Evolutionary conservation across 306 rosid species (phyloP), one percentile per base, ranked within the genome.

Genomic region (Luffa aegyptiaca): DNA sequence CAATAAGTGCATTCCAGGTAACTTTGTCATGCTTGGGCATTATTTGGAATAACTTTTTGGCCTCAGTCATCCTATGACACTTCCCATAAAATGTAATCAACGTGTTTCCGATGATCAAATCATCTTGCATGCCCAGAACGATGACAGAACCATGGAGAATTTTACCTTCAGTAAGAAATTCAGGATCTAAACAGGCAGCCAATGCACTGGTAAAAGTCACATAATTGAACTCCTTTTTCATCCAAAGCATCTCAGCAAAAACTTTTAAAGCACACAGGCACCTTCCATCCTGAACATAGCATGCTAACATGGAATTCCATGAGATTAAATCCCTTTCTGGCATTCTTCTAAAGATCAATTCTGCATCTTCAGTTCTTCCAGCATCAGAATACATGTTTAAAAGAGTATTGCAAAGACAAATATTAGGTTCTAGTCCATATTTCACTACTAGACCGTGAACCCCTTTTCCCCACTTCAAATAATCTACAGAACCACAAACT

Each of bases 241-340:
- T 79, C 84, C 58, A 76, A 45, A 87, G 88, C 92, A 95, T 90
- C 83, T 87, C 82, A 76, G 88, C 53, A 46, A 95, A 88, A 84
- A 88, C 81, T 70, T 77, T 80, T 13, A 92, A n/a, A 52, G 93
- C 93, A 58, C 62, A 55, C 42, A 55, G 82, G 75, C 59, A 76
- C 63, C 83, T 87, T 52, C 80, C 93, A 83, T 91, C 89, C 82
- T 86, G 90, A 79, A 86, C 93, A 87, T 86, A 85, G 88, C 91
- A 71, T 70, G 91, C 90, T 86, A 94, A 81, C 93, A 94, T 87
- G 83, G 98, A 91, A 83, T 94, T 94, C 98, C 98, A 94, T 5
- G 97, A 88, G 80, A 92, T 91, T 81, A 89, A 80, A 89, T 92
- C 97, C 86, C 75, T 94, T 74, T 87, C 88, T n/a, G 86, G 84